phyloP scores from a whole-genome alignment of 2,329 filamentous ascomycete species.

The Fusarium marasasianum region DNA sequence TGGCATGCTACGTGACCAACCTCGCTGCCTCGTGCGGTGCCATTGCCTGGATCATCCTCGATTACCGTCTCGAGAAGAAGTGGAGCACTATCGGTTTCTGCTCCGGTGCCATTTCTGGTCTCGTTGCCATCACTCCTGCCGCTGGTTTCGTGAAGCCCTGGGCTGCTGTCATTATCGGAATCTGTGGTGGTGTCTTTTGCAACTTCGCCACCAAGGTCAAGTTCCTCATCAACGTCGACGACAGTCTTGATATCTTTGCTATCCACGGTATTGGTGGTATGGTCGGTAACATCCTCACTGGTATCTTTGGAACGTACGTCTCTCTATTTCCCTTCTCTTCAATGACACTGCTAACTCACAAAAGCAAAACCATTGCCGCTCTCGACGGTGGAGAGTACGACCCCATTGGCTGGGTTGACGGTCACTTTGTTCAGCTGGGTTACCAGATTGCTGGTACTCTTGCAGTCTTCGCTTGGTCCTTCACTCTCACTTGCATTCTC shows the following conservation, averaged over 20 bases:
- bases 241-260: constrained; percentile 90
- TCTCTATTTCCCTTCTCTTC: neutral
- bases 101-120: constrained; percentile 85
- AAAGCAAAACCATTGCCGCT: constrained; percentile 73
- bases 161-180: constrained; percentile 66
- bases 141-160: constrained; percentile 81
- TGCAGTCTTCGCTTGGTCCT: constrained; percentile 72
- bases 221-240: constrained; percentile 79
- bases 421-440: constrained; percentile 75
- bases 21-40: constrained; percentile 83
- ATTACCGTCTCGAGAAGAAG: constrained; percentile 91
- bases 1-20: constrained; percentile 91
- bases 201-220: constrained; percentile 90
- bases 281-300: constrained; percentile 80
- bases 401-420: constrained; percentile 75
- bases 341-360: constrained; percentile 27
- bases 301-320: constrained; percentile 75
- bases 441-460: constrained; percentile 76
- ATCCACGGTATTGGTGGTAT: constrained; percentile 89
- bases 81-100: constrained; percentile 96
- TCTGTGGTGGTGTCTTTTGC: constrained; percentile 71
- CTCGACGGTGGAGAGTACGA: constrained; percentile 73
- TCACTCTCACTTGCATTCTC: constrained; percentile 73
- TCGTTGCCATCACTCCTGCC: constrained; percentile 87
- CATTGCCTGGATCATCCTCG: constrained; percentile 84